Conservation (phyloP, 2,329 filamentous ascomycete species). For the Ophiostoma sp. region DNA sequence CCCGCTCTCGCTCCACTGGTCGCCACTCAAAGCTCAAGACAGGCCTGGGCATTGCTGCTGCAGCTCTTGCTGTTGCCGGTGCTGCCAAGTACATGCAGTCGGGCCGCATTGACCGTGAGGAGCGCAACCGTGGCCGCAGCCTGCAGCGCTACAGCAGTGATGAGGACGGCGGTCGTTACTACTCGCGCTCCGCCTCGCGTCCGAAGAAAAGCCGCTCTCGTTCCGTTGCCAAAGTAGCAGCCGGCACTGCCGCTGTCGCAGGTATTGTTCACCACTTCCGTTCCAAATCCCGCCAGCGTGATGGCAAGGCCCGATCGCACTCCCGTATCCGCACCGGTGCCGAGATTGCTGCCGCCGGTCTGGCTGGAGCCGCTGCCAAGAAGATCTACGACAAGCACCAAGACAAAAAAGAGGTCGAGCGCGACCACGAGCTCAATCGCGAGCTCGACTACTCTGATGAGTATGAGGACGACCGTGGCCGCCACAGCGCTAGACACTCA, state of each 20-base stretch:
- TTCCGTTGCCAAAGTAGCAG: constrained; percentile 52
- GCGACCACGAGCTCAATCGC: constrained; percentile 32
- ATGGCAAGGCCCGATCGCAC: constrained; percentile 42
- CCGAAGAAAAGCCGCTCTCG: constrained; percentile 40
- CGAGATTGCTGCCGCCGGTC: constrained; percentile 55
- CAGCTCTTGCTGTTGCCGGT: constrained; percentile 59
- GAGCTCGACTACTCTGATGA: constrained; percentile 34
- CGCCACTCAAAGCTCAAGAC: constrained; percentile 51
- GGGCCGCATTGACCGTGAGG: constrained; percentile 56
- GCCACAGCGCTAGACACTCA: constrained; percentile 29
- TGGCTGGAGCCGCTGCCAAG: constrained; percentile 55
- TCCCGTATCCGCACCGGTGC: constrained; percentile 49
- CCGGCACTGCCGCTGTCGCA: constrained; percentile 53
- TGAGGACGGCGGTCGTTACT: constrained; percentile 30
- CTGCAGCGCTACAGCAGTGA: constrained; percentile 42
- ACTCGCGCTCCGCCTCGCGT: constrained; percentile 35
- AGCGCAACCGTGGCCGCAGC: constrained; percentile 51
- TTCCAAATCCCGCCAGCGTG: constrained; percentile 47
- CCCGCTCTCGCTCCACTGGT: constrained; percentile 30
- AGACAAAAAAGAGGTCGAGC: constrained; percentile 51
- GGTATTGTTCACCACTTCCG: constrained; percentile 54
- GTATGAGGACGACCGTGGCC: constrained; percentile 31
- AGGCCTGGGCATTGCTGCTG: constrained; percentile 57
- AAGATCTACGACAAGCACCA: constrained; percentile 57
- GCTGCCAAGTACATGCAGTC: constrained; percentile 59